Evolutionary conservation across 2,329 filamentous ascomycete genomes (phyloP), one percentile per base, ranked within the genome.

Genomic region (Stagonosporopsis cucurbitacearum): DNA sequence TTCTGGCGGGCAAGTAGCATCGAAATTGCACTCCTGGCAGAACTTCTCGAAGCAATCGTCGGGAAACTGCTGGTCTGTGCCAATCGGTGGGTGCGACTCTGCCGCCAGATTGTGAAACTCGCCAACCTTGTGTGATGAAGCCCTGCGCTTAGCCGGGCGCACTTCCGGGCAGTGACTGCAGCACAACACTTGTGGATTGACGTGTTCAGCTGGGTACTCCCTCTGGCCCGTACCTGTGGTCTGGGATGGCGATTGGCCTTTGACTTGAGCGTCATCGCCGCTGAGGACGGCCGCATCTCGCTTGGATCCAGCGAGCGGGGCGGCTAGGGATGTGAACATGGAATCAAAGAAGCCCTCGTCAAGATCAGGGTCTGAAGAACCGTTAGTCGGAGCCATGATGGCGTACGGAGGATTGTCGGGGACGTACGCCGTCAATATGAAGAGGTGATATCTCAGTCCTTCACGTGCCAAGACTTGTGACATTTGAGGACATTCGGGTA

Each of bases 11-110:
- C 70, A 74, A 39, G 63, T 39, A 12, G 65, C 56, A 42, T 73
- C 70, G 30, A 69, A 54, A 51, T 66, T 67, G 59, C 72, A 74
- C 40, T 66, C 72, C 59, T 75, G 70, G 52, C 74, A 76, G 53
- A 73, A 72, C 39, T 70, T 59, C 37, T 71, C 69, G 39, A 75
- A 72, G 46, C 68, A 72, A 33, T 66, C 68, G 43, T 75, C 71
- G 23, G 65, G 68, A 26, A 71, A 74, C 52, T 70, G 64, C n/a
- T 68, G 69, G 59, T 68, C 68, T 48, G 62, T 39, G 37, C 66
- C 62, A 37, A 63, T 58, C 20, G 48, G 49, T 36, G 46, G 40
- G 33, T 66, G 57, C 42, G 55, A 44, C 40, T 63, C 60, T 37
- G 58, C 57, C 28, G 60, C 43, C 47, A 60, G 42, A 46, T 56